Evolutionary conservation across 2,329 filamentous ascomycete genomes (phyloP).

Genomic region (Purpureocillium lavendulum): DNA sequence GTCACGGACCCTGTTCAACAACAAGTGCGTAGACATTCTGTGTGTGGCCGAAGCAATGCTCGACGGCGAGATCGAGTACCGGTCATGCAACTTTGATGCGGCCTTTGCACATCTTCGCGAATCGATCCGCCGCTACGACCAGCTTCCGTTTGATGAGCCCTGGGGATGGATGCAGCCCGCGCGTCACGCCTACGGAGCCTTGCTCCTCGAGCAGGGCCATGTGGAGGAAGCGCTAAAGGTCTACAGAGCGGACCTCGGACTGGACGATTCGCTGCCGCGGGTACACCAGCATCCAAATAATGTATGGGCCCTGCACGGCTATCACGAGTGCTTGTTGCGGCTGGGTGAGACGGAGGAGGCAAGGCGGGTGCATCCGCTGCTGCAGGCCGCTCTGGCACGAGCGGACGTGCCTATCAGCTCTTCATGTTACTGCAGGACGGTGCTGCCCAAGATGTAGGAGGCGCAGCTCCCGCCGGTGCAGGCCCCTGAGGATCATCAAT

Average conservation of each 20-base stretch:
- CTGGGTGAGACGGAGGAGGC: slow-evolving; percentile 35
- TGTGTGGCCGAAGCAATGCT: slow-evolving; percentile 59
- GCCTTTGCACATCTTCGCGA: slow-evolving; percentile 53
- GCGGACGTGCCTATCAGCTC: slow-evolving; percentile 51
- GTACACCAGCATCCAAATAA: slow-evolving; percentile 63
- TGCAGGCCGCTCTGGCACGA: slow-evolving; percentile 41
- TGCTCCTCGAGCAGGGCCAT: slow-evolving; percentile 59
- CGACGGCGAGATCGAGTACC: slow-evolving; percentile 66
- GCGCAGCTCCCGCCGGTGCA: not conserved
- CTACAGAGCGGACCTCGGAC: slow-evolving; percentile 54
- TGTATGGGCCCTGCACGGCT: slow-evolving; percentile 67
- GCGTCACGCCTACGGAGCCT: slow-evolving; percentile 60
- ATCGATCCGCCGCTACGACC: slow-evolving; percentile 52
- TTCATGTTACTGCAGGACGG: slow-evolving; percentile 19
- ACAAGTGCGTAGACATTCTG: slow-evolving; percentile 46
- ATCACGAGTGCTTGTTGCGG: slow-evolving; percentile 57
- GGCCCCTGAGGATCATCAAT: too few relatives aligned
- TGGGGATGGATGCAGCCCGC: slow-evolving; percentile 77
- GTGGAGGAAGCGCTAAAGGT: slow-evolving; percentile 45
- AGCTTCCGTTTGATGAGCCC: slow-evolving; percentile 62
- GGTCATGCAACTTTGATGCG: slow-evolving; percentile 44
- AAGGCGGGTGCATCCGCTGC: slow-evolving; percentile 24
- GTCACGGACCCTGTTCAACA: slow-evolving; percentile 44
- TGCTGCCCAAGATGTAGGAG: slow-evolving; percentile 11
- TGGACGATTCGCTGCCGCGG: slow-evolving; percentile 51